phyloP scores from a whole-genome alignment of 2,329 filamentous ascomycete genomes.

The Sclerotinia sclerotiorum region DNA sequence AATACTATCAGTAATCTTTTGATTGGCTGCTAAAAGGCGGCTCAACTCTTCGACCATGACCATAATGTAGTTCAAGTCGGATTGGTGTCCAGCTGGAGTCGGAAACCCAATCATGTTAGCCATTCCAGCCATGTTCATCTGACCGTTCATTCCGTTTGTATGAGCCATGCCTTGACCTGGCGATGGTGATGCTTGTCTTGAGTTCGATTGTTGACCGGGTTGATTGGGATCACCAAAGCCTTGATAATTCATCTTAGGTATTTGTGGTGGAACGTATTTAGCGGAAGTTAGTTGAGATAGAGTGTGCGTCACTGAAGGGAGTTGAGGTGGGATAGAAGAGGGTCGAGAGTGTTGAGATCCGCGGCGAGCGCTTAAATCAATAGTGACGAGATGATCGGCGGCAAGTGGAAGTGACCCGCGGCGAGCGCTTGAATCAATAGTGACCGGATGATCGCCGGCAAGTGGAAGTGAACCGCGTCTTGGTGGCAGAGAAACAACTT shows the following conservation, averaged over 20 bases:
- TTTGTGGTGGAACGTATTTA: neutral
- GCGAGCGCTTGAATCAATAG: neutral
- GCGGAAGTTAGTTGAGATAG: neutral
- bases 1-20: conserved; percentile 63
- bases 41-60: conserved; percentile 66
- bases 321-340: neutral
- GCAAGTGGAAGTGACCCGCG: conserved; percentile 6
- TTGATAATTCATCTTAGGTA: conserved; percentile 22
- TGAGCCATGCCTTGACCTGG: conserved; percentile 38
- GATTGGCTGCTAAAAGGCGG: conserved; percentile 44
- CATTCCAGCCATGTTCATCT: conserved; percentile 46
- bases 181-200: conserved; percentile 39
- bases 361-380: neutral
- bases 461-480: conserved; percentile 1
- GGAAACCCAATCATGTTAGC: conserved; percentile 45
- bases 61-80: conserved; percentile 68
- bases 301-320: neutral
- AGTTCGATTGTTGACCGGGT: conserved; percentile 27
- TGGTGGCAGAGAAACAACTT: conserved; percentile 5
- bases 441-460: neutral
- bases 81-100: conserved; percentile 66
- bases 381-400: neutral
- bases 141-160: conserved; percentile 39
- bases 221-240: conserved; percentile 31
- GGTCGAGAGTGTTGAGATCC: conserved; percentile 10